Base-by-base conservation (phyloP, 129 eudicot genomes). In the Centrapalus pauciflorus region DNA sequence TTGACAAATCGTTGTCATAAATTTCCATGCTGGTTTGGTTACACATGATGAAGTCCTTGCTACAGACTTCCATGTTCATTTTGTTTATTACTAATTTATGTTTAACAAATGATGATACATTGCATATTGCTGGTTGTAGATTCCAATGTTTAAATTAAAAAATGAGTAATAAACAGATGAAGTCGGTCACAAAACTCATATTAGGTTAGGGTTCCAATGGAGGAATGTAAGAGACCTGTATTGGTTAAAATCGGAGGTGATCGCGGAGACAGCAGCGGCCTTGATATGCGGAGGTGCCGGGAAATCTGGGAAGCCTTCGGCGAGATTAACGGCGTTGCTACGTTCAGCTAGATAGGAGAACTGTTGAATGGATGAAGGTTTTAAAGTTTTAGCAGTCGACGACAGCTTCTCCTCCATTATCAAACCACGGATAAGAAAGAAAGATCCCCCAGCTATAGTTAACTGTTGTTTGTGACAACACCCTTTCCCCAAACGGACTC, bases 221-320 rank as follows among this genome's bases (percentile, higher is more conserved):
- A 7, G 52, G 17, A 64, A 27, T 9, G 45, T 16, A 64, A 6
- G 14, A 4, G 49, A 93, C 99, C 95, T 82, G 90, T 94, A 94
- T 83, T 94, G 99, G 70, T 94, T 94, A 69, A 89, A 84, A 73
- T 89, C 99, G 65, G 97, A 84, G 12, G 63, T 61, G 60, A 94
- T 94, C 80, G 99, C 97, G 17, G 88, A 63, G 71, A 86, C 76
- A 83, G 99, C 99, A n/a, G 99, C 97, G 35, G 78, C 54, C 76
- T 94, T 94, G 66, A 94, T 49, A 78, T 73, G 87, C 0, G 70
- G 57, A 32, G 99, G 97, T 33, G 97, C 95, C 5, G 97, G 85
- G 23, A 89, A 89, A 76, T 94, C 97, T 29, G 99, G 99, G 76
- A 84, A 89, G 52, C 99, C 99, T 73, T 94, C 99, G 52, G 99